Evolutionary conservation across 495 filamentous ascomycete species (phyloP).

Genomic region (Trichoderma virens): DNA sequence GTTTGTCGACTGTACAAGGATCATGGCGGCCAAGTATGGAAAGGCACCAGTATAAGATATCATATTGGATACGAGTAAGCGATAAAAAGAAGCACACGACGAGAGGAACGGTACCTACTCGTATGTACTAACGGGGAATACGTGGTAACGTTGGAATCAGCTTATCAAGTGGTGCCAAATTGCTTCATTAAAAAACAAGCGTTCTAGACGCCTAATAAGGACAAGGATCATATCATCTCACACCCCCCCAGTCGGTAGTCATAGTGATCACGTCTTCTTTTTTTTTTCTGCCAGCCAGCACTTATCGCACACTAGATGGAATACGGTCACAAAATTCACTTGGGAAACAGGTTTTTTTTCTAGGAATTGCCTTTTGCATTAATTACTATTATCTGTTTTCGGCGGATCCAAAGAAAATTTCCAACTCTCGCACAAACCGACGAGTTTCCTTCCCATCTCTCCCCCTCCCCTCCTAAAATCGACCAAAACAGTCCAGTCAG

Average conservation of each 20-base stretch:
- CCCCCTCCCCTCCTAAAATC: neutral
- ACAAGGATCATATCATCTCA: neutral
- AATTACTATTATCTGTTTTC: conserved; percentile 2
- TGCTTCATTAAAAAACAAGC: neutral
- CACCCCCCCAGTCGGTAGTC: neutral
- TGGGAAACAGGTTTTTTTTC: neutral
- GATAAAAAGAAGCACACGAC: neutral
- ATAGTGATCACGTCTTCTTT: neutral
- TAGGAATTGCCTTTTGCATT: conserved; percentile 6
- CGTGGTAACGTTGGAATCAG: too few species aligned
- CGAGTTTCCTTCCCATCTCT: neutral
- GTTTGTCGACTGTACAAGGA: neutral
- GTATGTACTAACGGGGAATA: too few species aligned
- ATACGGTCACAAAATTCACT: neutral
- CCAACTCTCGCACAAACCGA: too few species aligned
- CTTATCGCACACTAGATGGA: neutral
- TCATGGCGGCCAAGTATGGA: neutral
- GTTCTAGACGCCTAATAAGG: neutral
- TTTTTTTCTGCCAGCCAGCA: neutral
- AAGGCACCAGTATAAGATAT: neutral
- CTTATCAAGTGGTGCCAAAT: neutral
- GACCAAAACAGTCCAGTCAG: neutral
- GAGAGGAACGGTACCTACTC: too few species aligned
- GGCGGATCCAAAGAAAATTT: conserved; percentile 1
- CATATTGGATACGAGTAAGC: neutral